Percentiles rank a stretch among this genome's conserved stretches.
Evolutionary conservation across 169 alveolate genomes (phyloP).

Genomic region (Eimeria tenella): DNA sequence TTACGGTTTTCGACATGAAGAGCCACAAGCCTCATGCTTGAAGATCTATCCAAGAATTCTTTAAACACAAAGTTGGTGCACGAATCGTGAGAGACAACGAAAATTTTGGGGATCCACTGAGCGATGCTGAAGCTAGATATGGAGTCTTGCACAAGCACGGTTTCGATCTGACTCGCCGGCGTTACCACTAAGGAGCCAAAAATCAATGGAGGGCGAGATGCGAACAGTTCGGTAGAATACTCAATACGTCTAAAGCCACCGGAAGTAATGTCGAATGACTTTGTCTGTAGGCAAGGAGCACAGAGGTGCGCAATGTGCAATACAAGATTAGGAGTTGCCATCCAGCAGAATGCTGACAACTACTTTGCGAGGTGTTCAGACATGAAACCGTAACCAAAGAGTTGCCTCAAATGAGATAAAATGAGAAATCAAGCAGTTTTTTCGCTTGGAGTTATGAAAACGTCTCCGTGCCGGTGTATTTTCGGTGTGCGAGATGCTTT

Average conservation of each 20-base stretch:
- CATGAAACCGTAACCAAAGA: too few species aligned
- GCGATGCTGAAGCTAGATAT: background rate
- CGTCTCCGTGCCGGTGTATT: background rate
- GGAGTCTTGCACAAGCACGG: background rate
- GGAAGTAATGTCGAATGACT: background rate
- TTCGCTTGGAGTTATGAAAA: too few species aligned
- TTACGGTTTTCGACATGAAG: slow-evolving; percentile 40
- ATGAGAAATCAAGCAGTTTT: too few species aligned
- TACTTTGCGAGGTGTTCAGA: background rate
- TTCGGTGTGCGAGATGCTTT: background rate
- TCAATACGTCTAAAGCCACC: background rate
- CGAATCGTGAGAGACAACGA: background rate
- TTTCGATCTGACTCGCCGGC: background rate
- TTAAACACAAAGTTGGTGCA: slow-evolving; percentile 38
- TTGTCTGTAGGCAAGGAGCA: slow-evolving; percentile 32
- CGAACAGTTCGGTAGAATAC: slow-evolving; percentile 21
- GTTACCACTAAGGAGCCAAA: slow-evolving; percentile 36
- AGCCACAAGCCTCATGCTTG: background rate
- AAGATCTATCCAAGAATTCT: background rate
- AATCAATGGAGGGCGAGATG: slow-evolving; percentile 21
- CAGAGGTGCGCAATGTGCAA: too few species aligned
- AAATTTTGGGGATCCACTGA: slow-evolving; percentile 12
- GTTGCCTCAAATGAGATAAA: too few species aligned
- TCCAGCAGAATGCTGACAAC: too few species aligned
- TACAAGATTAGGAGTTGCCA: too few species aligned